These are phyloP conservation scores for Fusarium foetens DNA, from an alignment of 2,329 filamentous ascomycete genomes.

Conservation along the genomic window DNA sequence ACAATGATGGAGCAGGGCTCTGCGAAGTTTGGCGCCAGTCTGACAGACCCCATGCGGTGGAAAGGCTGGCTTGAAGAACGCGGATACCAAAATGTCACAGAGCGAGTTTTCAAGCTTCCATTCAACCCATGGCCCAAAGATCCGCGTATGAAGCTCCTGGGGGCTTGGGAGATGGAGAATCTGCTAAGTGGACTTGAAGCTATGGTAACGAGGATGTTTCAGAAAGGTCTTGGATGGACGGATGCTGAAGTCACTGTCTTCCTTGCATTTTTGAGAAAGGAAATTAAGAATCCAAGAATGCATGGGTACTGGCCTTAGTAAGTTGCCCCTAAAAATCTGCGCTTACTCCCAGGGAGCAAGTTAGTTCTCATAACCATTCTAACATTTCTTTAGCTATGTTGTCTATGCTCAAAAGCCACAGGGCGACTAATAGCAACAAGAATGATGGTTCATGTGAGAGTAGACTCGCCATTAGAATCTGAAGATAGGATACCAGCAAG, in stretches of 20 bases:
- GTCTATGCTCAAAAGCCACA: slow-evolving; percentile 23
- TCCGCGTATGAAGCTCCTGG: slow-evolving; percentile 60
- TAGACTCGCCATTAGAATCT: no score
- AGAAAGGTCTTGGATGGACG: slow-evolving; percentile 41
- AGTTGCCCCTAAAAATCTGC: not conserved
- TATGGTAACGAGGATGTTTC: slow-evolving; percentile 48
- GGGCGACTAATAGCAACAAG: not conserved
- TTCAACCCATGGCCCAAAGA: slow-evolving; percentile 62
- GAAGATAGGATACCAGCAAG: not conserved
- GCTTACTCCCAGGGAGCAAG: rapidly evolving
- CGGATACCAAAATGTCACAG: slow-evolving; percentile 61
- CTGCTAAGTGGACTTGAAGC: slow-evolving; percentile 42
- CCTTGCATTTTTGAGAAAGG: slow-evolving; percentile 34
- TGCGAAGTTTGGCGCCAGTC: slow-evolving; percentile 43
- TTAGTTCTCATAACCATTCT: not conserved
- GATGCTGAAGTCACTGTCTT: slow-evolving; percentile 38
- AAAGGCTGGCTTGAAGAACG: slow-evolving; percentile 55
- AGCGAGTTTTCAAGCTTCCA: slow-evolving; percentile 59
- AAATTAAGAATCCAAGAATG: slow-evolving; percentile 37
- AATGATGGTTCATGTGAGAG: no score
- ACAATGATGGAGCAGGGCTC: slow-evolving; percentile 45
- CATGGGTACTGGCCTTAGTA: slow-evolving; percentile 42
- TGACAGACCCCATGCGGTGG: slow-evolving; percentile 44
- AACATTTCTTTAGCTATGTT: slow-evolving; percentile 20
- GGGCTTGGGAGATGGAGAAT: slow-evolving; percentile 46